Base-by-base conservation (phyloP, 495 filamentous ascomycete genomes). In the Penicillium salamii region DNA sequence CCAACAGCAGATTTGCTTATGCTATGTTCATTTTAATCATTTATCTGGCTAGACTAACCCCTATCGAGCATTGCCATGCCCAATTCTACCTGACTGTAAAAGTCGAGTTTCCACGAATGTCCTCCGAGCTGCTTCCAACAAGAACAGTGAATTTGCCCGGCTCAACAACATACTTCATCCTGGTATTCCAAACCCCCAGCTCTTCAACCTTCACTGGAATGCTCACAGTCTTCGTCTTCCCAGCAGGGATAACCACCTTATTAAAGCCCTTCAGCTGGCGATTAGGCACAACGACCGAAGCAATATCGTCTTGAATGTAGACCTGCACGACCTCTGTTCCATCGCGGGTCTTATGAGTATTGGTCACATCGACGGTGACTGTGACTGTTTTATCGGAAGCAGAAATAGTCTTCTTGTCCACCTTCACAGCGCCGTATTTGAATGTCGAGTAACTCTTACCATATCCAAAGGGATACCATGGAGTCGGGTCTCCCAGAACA, bases 281-380 rank as follows among this genome's bases (percentile, higher is more conserved):
- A 54, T 86, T 85, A 4, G 86, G 85, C 44, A 84, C 78, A 11
- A 83, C 78, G 1, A 83, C 78, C n/a, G 78, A 78, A 9, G 80
- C 68, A 49, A 86, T 71, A 38, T 81, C 63, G 53, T 85, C 80
- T 14, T 71, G 73, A 19, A 88, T 68, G 48, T 89, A 88, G 7
- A 85, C 66, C 63, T 89, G 86, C 43, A 89, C 81, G 20, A 87
- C 84, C 58, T 89, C 84, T 4, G 78, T 75, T 0, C 81, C 84
- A 32, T 82, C 79, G 1, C 77, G 57, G 12, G 65, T 63, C n/a
- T 71, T 71, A 7, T 72, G 73, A 18, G 76, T 81, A 28, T 87
- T 74, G 21, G 72, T 76, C 15, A 86, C 70, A 1, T 66, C 72
- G 7, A 87, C 76, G 2, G 68, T 78, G 8, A 85, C 70, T 0